Conservation (phyloP, 306 rosid species). For the Nissolia schottii region DNA sequence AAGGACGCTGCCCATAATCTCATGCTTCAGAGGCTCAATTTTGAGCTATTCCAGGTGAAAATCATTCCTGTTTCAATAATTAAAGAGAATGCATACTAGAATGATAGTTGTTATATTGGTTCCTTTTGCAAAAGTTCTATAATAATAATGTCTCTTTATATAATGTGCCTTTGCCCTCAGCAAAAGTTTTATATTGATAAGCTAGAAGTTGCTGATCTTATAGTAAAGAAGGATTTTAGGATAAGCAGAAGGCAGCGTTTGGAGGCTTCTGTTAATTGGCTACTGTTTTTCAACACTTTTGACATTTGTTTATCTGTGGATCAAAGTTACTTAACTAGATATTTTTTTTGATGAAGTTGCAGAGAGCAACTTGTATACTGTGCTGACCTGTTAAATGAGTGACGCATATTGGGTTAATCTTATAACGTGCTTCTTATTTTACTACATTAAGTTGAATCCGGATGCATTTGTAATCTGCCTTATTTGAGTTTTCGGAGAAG, state of each 20-base stretch:
- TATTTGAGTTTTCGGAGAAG: background rate
- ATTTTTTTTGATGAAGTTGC: background rate
- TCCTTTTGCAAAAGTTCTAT: background rate
- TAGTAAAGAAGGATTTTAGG: slow-evolving; percentile 5
- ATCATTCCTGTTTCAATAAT: background rate
- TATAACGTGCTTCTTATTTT: background rate
- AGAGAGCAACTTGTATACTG: background rate
- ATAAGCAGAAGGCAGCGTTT: no score
- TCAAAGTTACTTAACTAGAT: slow-evolving; percentile 3
- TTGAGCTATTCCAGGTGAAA: slow-evolving; percentile 69
- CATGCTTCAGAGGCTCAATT: slow-evolving; percentile 84
- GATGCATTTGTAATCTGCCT: background rate
- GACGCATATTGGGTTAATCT: background rate
- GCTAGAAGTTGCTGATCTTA: background rate
- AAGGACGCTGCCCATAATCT: slow-evolving; percentile 61
- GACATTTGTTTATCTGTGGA: background rate
- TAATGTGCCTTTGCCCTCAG: background rate
- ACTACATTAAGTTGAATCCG: background rate
- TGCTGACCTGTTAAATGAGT: background rate
- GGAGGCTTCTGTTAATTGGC: background rate
- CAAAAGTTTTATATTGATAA: slow-evolving; percentile 3
- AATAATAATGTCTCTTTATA: background rate
- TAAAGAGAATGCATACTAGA: background rate
- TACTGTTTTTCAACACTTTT: background rate
- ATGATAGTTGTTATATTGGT: background rate